Percentiles rank a stretch among this genome's conserved stretches.
Evolutionary conservation across 805 yeast species (phyloP).

Genomic region (Saccharomycopsis sp.): DNA sequence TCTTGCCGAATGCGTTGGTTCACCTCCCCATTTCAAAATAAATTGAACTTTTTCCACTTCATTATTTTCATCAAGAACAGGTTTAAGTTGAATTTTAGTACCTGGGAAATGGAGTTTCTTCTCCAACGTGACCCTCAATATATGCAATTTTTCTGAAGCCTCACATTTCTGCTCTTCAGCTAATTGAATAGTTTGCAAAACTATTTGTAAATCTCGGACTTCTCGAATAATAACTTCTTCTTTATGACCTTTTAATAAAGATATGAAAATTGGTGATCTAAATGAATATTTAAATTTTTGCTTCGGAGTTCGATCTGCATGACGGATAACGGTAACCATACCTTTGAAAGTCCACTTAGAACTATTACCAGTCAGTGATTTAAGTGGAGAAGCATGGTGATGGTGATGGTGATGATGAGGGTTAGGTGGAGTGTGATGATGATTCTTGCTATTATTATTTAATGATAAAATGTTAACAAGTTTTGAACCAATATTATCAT

Average conservation of each 20-base stretch:
- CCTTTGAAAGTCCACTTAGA: constrained; percentile 98
- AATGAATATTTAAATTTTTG: constrained; percentile 96
- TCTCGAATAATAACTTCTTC: constrained; percentile 95
- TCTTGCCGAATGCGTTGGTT: constrained; percentile 95
- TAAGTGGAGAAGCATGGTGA: too few species aligned
- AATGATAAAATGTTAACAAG: too few species aligned
- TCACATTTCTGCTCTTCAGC: constrained; percentile 79
- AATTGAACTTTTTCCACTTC: constrained; percentile 92
- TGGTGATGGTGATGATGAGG: too few species aligned
- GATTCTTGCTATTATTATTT: not conserved
- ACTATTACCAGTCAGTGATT: constrained; percentile 42
- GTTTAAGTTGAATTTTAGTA: constrained; percentile 92
- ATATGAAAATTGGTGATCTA: constrained; percentile 77
- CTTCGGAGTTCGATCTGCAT: constrained; percentile 98
- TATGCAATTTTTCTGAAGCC: constrained; percentile 68
- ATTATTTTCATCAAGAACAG: constrained; percentile 57
- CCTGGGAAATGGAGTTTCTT: constrained; percentile 91
- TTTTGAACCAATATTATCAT: not conserved
- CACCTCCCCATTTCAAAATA: constrained; percentile 98
- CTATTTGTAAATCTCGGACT: constrained; percentile 77
- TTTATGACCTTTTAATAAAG: constrained; percentile 84
- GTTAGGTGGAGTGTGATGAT: not conserved
- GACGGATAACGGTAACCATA: constrained; percentile 83
- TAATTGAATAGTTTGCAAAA: constrained; percentile 71
- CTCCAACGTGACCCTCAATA: constrained; percentile 74